Evolutionary conservation across 805 yeast species (phyloP), one percentile per base, ranked within the genome.

Genomic region (Candida saitoana): DNA sequence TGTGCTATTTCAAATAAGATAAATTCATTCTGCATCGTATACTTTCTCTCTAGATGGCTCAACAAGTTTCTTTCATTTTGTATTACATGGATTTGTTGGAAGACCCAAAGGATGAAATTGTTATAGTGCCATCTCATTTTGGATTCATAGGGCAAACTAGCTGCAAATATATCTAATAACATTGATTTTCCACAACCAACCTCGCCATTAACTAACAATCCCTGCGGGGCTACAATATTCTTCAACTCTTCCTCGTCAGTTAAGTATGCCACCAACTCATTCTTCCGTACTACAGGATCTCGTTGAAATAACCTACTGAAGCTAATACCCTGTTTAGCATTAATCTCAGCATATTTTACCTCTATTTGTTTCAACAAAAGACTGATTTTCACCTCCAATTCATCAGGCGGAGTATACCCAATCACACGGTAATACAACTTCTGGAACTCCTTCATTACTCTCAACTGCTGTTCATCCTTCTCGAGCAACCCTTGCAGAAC

Each of bases 171-270:
- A 49, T 83, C 88, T 77, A 84, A 76, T 38, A 84, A 57, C 82
- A 84, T 76, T 1, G 87, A 78, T 54, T 84, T 84, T 1, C 90
- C 90, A 49, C 85, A 79, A 0, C 90, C 90, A 3, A 80, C 86
- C 44, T 76, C 84, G 3, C 85, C 86, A 57, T 77, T 79, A 4
- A 80, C 57, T 36, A 80, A 55, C 4, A 84, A 59, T 0, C 90
- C 90, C 43, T 75, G 82, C 0, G 89, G 89, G 0, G 85, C 69
- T 1, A 74, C 67, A 42, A 79, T 65, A 41, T 74, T 66, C 3
- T 59, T 51, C 24, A 82, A 54, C 48, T 79, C 84, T 44, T 80
- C 85, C 48, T 82, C 86, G 52, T 80, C 84, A 0, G 78, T 68
- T 17, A 84, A 53, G 7, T 70, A 69, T 44, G 62, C 60, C 17